Conservation (phyloP, 176 grass and related monocot genomes). For the Musa beccarii region DNA sequence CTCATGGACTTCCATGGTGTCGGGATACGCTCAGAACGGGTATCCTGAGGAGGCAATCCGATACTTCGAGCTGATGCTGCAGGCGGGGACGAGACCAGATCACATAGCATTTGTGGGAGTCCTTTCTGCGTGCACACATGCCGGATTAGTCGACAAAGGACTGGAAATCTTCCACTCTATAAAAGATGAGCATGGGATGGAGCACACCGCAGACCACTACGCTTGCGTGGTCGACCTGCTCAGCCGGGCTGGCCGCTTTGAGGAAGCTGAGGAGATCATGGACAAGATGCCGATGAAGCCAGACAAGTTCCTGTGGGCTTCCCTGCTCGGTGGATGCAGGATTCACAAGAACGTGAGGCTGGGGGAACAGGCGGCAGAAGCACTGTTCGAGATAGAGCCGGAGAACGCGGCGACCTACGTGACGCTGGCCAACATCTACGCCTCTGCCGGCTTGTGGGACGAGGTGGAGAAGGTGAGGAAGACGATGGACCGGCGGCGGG, state of each 20-base stretch:
- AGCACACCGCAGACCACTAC: constrained; percentile 63
- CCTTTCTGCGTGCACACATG: constrained; percentile 66
- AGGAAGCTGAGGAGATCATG: constrained; percentile 56
- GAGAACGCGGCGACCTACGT: constrained; percentile 75
- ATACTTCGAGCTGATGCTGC: constrained; percentile 53
- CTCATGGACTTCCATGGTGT: constrained; percentile 57
- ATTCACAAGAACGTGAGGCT: constrained; percentile 63
- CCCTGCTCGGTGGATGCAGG: constrained; percentile 57
- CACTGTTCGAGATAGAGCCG: constrained; percentile 70
- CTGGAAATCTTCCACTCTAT: constrained; percentile 56
- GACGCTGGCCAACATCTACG: constrained; percentile 70
- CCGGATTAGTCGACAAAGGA: constrained; percentile 64
- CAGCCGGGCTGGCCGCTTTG: constrained; percentile 47
- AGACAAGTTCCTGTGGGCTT: constrained; percentile 82
- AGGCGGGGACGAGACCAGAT: constrained; percentile 46
- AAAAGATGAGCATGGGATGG: constrained; percentile 37
- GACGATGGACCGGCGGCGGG: constrained; percentile 48
- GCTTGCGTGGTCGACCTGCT: constrained; percentile 74
- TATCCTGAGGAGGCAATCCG: constrained; percentile 45
- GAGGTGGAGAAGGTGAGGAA: constrained; percentile 54
- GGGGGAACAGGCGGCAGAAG: constrained; percentile 44
- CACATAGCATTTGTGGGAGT: constrained; percentile 63
- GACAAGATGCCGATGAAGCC: constrained; percentile 46
- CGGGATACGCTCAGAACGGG: constrained; percentile 65
- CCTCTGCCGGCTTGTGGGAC: constrained; percentile 41